Base-by-base conservation (phyloP, 371 early-diverging fungal species). In the Lichtheimia corymbifera region DNA sequence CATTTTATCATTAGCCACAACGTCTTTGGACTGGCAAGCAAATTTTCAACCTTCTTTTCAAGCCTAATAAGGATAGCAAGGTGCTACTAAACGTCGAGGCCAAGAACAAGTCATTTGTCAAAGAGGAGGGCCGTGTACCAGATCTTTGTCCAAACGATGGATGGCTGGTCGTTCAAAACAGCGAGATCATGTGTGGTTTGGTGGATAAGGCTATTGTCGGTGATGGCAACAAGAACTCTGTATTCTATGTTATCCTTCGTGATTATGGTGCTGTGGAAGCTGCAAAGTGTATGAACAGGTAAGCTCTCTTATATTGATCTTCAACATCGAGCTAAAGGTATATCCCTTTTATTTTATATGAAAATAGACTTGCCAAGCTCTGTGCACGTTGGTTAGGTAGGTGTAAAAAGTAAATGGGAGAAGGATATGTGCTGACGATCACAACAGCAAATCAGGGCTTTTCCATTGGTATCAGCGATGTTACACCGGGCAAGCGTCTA, bases 391-490 rank as follows among this genome's bases (percentile, higher is more conserved):
- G 93, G 91, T 77, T 97, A 24, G 91, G 91, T 80, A 79, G 65
- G 55, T 72, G 17, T 47, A 0, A 35, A 35, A 11, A 35, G 22
- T 22, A 35, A 2, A 9, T 35, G 6, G 35, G 2, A 35, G 35
- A 11, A 35, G 35, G 5, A 11, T 4, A 28, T 28, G 0, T 35
- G 11, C 35, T 35, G 35, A 35, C 35, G 2, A 35, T 0, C 35
- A 44, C 25, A 17, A 49, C 59, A 77, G 89, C 89, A 4, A 96
- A 97, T 65, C 88, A 92, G 59, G 99, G 99, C 47, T 98, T 99
- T 81, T 97, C 97, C 4, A 97, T 99, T 61, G 99, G 99, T 62
- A 94, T 99, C 59, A 92, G 94, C 64, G 99, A 99, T 84, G 99
- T 99, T n/a, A 91, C 88, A 27, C 97, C 99, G 2, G 94, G 94